Conservation (phyloP, 192 early-diverging fungal species). For the Linnemannia zychae region DNA sequence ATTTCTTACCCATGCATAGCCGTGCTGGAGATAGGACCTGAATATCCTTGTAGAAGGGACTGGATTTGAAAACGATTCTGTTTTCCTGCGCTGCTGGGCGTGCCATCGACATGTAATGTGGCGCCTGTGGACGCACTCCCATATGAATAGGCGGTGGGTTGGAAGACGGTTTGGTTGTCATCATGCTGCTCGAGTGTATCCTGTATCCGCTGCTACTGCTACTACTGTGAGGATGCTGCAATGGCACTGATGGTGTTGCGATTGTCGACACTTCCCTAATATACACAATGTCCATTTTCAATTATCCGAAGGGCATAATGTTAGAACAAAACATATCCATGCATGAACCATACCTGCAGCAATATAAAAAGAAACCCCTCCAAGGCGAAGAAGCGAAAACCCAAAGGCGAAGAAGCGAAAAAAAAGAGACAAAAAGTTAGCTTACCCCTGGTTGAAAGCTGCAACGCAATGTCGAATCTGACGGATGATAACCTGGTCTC, state of each 20-base stretch:
- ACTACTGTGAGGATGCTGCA: constrained; percentile 19
- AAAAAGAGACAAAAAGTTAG: too few species aligned
- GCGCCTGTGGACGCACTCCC: not conserved
- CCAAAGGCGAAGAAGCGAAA: not conserved
- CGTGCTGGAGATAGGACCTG: constrained; percentile 31
- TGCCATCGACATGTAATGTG: not conserved
- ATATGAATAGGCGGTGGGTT: not conserved
- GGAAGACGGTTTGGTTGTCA: constrained; percentile 7
- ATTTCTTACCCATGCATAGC: constrained; percentile 36
- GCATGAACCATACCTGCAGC: not conserved
- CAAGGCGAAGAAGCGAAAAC: not conserved
- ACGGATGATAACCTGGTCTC: constrained; percentile 51
- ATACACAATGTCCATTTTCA: not conserved
- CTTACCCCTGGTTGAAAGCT: constrained; percentile 48
- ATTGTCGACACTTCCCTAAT: constrained; percentile 46
- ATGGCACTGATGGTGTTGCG: constrained; percentile 24
- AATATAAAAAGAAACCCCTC: not conserved
- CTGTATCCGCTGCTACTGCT: constrained; percentile 19
- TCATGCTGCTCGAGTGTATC: constrained; percentile 17
- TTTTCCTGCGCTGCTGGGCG: not conserved
- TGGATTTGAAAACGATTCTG: constrained; percentile 33
- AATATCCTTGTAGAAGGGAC: constrained; percentile 45
- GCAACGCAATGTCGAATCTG: constrained; percentile 55
- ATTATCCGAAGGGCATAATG: not conserved
- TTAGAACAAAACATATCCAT: not conserved